phyloP scores from a whole-genome alignment of 1,139 yeast species.

The Candida sojae region DNA sequence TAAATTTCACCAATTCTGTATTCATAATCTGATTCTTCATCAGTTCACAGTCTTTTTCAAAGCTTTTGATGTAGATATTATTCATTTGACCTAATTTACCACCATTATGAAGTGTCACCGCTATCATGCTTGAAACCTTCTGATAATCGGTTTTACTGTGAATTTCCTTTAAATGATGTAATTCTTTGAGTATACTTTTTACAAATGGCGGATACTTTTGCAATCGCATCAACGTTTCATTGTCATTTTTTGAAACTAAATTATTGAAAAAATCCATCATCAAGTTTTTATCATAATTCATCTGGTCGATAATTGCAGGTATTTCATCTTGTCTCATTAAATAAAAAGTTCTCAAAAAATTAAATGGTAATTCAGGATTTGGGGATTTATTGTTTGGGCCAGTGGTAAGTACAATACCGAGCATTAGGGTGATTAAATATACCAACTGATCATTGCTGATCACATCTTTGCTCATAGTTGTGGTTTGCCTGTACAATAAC shows the following conservation, averaged over 20 bases:
- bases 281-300: conserved; percentile 19
- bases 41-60: conserved; percentile 48
- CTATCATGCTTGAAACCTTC: conserved; percentile 35
- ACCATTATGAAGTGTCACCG: conserved; percentile 38
- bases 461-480: conserved; percentile 35
- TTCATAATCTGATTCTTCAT: conserved; percentile 46
- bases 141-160: conserved; percentile 23
- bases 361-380: conserved; percentile 32
- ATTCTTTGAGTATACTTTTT: conserved; percentile 27
- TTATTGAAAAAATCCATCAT: conserved; percentile 34
- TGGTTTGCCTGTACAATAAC: conserved; percentile 47
- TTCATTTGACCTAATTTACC: conserved; percentile 42
- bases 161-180: conserved; percentile 21
- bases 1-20: conserved; percentile 49
- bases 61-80: conserved; percentile 37
- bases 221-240: conserved; percentile 32
- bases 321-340: conserved; percentile 35
- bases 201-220: conserved; percentile 33
- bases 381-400: conserved; percentile 13
- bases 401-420: conserved; percentile 30
- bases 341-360: conserved; percentile 36
- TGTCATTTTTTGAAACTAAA: conserved; percentile 38
- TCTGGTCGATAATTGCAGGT: conserved; percentile 16
- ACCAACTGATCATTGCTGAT: conserved; percentile 32
- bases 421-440: conserved; percentile 29